These are phyloP conservation scores for Ricinus communis DNA, from an alignment of 345 rosid genomes.

Conservation along the genomic window DNA sequence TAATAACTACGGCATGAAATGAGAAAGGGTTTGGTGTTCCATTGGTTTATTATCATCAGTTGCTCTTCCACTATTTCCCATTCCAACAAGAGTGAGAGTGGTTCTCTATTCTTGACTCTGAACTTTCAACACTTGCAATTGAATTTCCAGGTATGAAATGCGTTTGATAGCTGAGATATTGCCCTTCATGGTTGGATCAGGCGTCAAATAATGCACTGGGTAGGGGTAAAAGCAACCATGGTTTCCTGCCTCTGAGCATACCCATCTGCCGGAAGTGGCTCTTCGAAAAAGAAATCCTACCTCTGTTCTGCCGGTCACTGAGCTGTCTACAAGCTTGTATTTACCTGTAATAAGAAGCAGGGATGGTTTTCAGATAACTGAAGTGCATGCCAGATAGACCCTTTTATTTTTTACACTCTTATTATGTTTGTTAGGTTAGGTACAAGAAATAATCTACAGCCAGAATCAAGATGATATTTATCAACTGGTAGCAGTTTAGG, in stretches of 20 bases:
- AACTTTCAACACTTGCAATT: background rate
- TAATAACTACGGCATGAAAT: slow-evolving; percentile 17
- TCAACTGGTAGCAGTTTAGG: no score
- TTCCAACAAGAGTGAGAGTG: background rate
- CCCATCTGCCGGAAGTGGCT: background rate
- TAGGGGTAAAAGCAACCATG: background rate
- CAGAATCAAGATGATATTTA: no score
- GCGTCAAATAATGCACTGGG: slow-evolving; percentile 1
- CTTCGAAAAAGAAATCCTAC: background rate
- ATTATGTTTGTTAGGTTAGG: no score
- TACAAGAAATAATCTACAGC: no score
- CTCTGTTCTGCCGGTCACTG: background rate
- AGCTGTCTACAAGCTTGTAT: background rate
- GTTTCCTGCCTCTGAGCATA: background rate
- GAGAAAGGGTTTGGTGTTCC: slow-evolving; percentile 24
- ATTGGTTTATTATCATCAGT: background rate
- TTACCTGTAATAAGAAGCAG: no score
- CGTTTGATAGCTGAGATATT: background rate
- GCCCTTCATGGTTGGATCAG: background rate
- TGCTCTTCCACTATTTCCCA: background rate
- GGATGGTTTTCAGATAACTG: no score
- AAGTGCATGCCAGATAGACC: no score
- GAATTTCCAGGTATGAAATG: background rate
- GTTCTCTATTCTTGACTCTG: background rate
- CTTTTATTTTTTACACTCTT: no score